Evolutionary conservation across 2,329 filamentous ascomycete genomes (phyloP).

Genomic region (Talaromyces sp.): DNA sequence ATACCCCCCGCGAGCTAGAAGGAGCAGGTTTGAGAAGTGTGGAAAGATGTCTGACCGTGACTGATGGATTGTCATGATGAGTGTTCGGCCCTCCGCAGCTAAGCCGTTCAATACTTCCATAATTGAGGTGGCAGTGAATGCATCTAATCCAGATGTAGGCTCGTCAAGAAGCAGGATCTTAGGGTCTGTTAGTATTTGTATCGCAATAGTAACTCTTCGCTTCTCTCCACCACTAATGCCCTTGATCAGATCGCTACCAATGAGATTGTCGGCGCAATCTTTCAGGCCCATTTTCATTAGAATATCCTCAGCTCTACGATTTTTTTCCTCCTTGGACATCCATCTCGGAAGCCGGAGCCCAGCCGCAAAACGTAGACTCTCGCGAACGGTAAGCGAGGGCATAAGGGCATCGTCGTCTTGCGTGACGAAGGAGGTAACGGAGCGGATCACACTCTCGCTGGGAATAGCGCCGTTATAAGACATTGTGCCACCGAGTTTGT

Average conservation of each 20-base stretch:
- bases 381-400: slow-evolving; percentile 71
- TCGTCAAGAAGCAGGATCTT: slow-evolving; percentile 72
- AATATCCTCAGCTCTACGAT: slow-evolving; percentile 66
- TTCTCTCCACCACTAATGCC: slow-evolving; percentile 80
- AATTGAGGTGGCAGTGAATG: slow-evolving; percentile 74
- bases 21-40: slow-evolving; percentile 68
- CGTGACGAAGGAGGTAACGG: slow-evolving; percentile 73
- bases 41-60: slow-evolving; percentile 70
- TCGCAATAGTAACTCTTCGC: slow-evolving; percentile 71
- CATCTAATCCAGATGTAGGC: slow-evolving; percentile 72
- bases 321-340: slow-evolving; percentile 68
- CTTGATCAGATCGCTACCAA: slow-evolving; percentile 71
- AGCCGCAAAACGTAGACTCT: slow-evolving; percentile 70
- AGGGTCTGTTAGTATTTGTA: slow-evolving; percentile 74
- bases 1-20: slow-evolving; percentile 68
- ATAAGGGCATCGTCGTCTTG: slow-evolving; percentile 76
- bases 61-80: slow-evolving; percentile 77
- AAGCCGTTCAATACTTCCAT: slow-evolving; percentile 70
- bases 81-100: slow-evolving; percentile 69
- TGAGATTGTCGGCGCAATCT: slow-evolving; percentile 72
- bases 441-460: slow-evolving; percentile 66
- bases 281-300: slow-evolving; percentile 73
- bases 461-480: slow-evolving; percentile 69
- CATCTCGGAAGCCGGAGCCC: slow-evolving; percentile 68
- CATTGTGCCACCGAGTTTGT: slow-evolving; percentile 61